These are phyloP conservation scores for Umbelopsis isabellina DNA, from an alignment of 192 early-diverging fungal species.

Conservation along the genomic window DNA sequence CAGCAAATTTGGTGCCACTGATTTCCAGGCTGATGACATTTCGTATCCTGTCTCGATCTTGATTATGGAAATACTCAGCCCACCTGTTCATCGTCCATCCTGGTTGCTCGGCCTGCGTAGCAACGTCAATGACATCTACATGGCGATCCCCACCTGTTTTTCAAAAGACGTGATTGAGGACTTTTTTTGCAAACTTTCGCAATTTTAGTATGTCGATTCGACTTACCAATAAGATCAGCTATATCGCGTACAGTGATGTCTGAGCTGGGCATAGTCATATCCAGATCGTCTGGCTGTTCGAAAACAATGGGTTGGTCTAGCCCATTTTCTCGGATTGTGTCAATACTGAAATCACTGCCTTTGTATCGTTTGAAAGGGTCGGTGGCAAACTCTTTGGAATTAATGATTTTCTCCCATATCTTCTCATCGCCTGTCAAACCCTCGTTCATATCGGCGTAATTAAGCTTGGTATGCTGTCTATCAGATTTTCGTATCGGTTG, in stretches of 20 bases:
- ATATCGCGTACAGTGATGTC: constrained; percentile 65
- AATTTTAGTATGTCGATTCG: neutral
- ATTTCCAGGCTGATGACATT: constrained; percentile 93
- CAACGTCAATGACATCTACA: constrained; percentile 90
- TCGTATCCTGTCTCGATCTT: constrained; percentile 69
- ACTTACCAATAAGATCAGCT: constrained; percentile 51
- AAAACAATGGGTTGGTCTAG: constrained; percentile 79
- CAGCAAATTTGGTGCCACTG: constrained; percentile 68
- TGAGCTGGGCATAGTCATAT: constrained; percentile 77
- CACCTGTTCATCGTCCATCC: constrained; percentile 85
- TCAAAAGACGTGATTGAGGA: constrained; percentile 6
- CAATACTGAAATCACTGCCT: constrained; percentile 68
- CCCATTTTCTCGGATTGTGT: constrained; percentile 65
- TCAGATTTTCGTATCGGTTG: constrained; percentile 59
- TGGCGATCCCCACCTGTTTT: constrained; percentile 58
- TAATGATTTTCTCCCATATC: constrained; percentile 78
- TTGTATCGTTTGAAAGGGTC: constrained; percentile 70
- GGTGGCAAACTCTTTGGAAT: constrained; percentile 64
- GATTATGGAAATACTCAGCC: constrained; percentile 76
- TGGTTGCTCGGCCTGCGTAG: constrained; percentile 79
- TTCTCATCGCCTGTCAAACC: constrained; percentile 76
- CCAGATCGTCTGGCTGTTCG: constrained; percentile 66
- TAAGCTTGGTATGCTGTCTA: constrained; percentile 60
- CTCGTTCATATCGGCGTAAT: constrained; percentile 86
- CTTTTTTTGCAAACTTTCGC: neutral